phyloP scores from a whole-genome alignment of 768 basidiomycete genomes.

The Tylopilus vinaceipallidus region DNA sequence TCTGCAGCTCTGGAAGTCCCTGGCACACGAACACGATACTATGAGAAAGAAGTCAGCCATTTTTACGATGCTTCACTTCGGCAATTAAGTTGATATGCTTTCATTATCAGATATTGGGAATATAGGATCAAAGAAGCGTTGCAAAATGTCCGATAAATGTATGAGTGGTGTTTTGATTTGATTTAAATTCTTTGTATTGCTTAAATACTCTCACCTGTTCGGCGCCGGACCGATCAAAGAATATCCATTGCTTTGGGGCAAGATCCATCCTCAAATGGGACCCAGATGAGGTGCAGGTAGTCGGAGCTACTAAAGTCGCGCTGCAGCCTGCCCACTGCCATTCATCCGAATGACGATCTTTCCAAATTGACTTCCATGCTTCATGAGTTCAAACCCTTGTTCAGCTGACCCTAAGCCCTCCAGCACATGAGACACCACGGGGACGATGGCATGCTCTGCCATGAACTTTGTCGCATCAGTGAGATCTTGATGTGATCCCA shows the following conservation, averaged over 20 bases:
- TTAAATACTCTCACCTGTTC: neutral
- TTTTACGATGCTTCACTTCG: constrained; percentile 2
- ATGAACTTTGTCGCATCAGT: constrained; percentile 70
- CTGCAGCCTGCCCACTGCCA: constrained; percentile 19
- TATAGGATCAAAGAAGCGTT: constrained; percentile 60
- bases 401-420: constrained; percentile 63
- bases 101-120: constrained; percentile 66
- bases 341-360: constrained; percentile 65
- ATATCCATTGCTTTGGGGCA: neutral
- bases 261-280: neutral
- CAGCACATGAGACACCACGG: constrained; percentile 69
- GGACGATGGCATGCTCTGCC: constrained; percentile 60
- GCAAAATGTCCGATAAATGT: constrained; percentile 23
- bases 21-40: constrained; percentile 68
- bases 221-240: neutral
- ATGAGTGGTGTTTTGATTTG: constrained; percentile 3
- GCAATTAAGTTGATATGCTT: constrained; percentile 26
- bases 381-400: constrained; percentile 68
- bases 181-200: constrained; percentile 8
- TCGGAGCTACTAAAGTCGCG: constrained; percentile 22
- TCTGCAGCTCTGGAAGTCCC: constrained; percentile 63
- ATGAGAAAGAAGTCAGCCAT: constrained; percentile 71
- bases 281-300: neutral
- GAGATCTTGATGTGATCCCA: constrained; percentile 80
- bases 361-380: constrained; percentile 65